Percentiles rank a stretch among this genome's conserved stretches.
Evolutionary conservation across 176 grass and related monocot genomes (phyloP).

Genomic region (Elymus sibiricus): DNA sequence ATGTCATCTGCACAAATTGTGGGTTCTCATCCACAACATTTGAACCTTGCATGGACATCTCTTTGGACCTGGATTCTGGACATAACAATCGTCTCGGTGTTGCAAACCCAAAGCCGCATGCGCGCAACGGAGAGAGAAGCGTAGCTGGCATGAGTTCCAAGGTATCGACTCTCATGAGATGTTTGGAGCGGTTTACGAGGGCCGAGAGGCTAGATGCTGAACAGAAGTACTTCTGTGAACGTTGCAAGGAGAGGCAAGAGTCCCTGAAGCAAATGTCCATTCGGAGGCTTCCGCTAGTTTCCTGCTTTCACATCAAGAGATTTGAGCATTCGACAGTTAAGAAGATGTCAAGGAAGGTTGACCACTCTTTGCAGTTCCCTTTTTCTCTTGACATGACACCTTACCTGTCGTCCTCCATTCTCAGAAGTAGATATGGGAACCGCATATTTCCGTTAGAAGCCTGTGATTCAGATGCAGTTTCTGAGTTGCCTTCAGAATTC

Average conservation of each 20-base stretch:
- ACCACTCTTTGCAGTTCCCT: conserved; percentile 87
- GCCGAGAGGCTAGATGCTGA: conserved; percentile 91
- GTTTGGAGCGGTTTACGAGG: conserved; percentile 91
- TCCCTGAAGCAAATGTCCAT: conserved; percentile 99
- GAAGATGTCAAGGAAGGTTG: conserved; percentile 85
- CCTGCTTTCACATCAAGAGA: conserved; percentile 92
- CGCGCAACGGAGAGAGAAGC: conserved; percentile 53
- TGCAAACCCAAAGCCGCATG: conserved; percentile 38
- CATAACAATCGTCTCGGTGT: conserved; percentile 24
- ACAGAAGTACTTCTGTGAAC: conserved; percentile 94
- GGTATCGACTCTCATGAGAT: conserved; percentile 80
- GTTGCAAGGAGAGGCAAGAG: conserved; percentile 84
- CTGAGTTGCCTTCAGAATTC: conserved; percentile 65
- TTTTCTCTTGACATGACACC: conserved; percentile 91
- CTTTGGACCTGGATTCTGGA: conserved; percentile 71
- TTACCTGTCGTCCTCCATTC: conserved; percentile 84
- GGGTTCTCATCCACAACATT: conserved; percentile 97
- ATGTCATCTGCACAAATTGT: conserved; percentile 93
- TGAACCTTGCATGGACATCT: conserved; percentile 95
- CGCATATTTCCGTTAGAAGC: conserved; percentile 72
- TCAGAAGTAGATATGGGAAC: conserved; percentile 81
- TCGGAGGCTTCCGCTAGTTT: conserved; percentile 90
- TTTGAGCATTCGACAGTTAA: conserved; percentile 85
- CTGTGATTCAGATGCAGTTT: conserved; percentile 54
- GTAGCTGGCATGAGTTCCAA: conserved; percentile 30